A percentile compares a stretch with the other conserved stretches of the same genome.
Conservation (phyloP, 2,329 filamentous ascomycete genomes). For the Corynespora cassiicola region DNA sequence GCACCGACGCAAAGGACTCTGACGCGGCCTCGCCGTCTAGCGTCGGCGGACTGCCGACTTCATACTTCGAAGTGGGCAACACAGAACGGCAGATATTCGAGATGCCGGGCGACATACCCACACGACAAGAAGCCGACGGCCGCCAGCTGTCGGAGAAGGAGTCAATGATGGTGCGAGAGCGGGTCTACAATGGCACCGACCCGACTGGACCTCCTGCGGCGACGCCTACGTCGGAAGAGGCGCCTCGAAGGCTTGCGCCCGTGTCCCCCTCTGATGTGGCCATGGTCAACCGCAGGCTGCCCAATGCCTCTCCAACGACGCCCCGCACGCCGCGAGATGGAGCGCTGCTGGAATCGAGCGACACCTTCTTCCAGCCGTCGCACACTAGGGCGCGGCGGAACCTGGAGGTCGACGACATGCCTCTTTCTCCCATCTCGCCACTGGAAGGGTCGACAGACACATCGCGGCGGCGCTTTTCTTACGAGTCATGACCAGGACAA, state of each 20-base stretch:
- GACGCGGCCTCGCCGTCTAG: conserved; percentile 14
- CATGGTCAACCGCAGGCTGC: conserved; percentile 32
- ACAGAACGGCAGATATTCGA: conserved; percentile 52
- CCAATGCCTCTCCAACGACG: conserved; percentile 36
- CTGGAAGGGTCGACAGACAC: conserved; percentile 36
- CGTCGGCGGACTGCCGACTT: conserved; percentile 19
- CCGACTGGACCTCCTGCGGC: conserved; percentile 24
- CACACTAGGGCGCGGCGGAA: conserved; percentile 25
- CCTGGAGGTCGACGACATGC: conserved; percentile 32
- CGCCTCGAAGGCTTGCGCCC: conserved; percentile 28
- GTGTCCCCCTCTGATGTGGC: conserved; percentile 34
- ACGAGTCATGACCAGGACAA: conserved; percentile 40
- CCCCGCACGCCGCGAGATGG: conserved; percentile 40
- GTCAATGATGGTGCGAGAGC: conserved; percentile 52
- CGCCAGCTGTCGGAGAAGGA: conserved; percentile 57
- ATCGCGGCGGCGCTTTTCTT: conserved; percentile 45
- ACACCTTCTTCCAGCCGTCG: conserved; percentile 37
- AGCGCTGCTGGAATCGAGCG: conserved; percentile 35
- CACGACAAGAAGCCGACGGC: conserved; percentile 57
- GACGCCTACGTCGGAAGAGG: conserved; percentile 24
- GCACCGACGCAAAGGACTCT: conserved; percentile 22
- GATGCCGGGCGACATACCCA: conserved; percentile 63
- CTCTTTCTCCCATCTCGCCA: conserved; percentile 43
- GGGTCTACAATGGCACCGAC: conserved; percentile 54
- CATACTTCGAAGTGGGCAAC: conserved; percentile 40